Evolutionary conservation across 495 filamentous ascomycete species (phyloP), one percentile per base, ranked within the genome.

Genomic region (Tuber brumale): DNA sequence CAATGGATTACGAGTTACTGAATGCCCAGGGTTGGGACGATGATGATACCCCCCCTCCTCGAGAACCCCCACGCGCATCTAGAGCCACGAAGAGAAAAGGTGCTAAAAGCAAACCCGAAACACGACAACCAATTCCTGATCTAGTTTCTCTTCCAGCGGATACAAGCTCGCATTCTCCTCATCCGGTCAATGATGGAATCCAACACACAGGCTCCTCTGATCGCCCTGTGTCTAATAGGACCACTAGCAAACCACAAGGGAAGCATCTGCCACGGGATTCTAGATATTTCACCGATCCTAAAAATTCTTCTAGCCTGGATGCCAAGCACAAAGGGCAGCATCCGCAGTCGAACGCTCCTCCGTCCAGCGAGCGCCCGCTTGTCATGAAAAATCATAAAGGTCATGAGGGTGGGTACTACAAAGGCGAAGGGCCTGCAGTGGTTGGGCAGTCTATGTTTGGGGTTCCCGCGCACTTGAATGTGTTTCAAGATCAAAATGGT

Each of bases 1-100:
- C 69, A 12, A 77, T 78, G 75, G 77, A 79, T 74, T 79, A 78
- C 66, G 77, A 79, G 42, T 79, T 79, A 37, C 69, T 70, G 57
- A 79, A 79, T 43, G 76, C 76, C n/a, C 70, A 61, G 27, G 48
- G 70, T 9, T 79, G 77, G 77, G 77, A 35, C 10, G 77, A 78
- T 10, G 71, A 48, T 3, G 66, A 78, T 51, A 66, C 70, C 21
- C 71, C 57, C 27, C 27, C 57, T 66, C 31, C 57, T 31, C 27
- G 77, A 8, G 77, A 79, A 74, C 5, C 9, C 4, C 75, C 66
- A 16, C 66, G 66, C 21, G 46, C 75, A n/a, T 61, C 45, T 41
- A 78, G 3, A 45, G 66, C 46, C 74, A 44, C 21, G 39, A 77
- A 70, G 45, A 71, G 46, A 14, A 73, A 51, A 21, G 71, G 57